Percentiles rank a stretch among this genome's conserved stretches.
phyloP scores from a whole-genome alignment of 2,329 filamentous ascomycete species.

The Aspergillus glaucus region DNA sequence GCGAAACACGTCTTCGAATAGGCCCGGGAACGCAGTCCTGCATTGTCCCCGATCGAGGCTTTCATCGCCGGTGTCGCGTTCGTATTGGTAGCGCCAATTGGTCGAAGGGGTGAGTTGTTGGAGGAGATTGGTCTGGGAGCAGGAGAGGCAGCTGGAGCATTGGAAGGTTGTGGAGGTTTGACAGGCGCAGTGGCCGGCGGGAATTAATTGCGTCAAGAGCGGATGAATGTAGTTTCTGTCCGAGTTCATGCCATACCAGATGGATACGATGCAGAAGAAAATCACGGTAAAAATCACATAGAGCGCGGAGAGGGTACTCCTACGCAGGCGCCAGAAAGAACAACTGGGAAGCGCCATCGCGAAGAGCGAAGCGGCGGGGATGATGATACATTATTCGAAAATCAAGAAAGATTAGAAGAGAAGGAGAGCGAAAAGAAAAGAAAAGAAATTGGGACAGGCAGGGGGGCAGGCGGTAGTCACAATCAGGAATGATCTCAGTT shows the following conservation, averaged over 20 bases:
- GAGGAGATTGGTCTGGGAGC: slow-evolving; percentile 12
- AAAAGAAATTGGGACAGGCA: neutral
- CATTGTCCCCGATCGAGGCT: slow-evolving; percentile 24
- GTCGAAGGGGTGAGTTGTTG: slow-evolving; percentile 7
- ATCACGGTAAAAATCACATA: slow-evolving; percentile 15
- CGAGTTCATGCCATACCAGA: slow-evolving; percentile 33
- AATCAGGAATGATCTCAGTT: neutral
- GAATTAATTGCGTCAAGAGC: slow-evolving; percentile 32
- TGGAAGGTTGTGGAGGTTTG: slow-evolving; percentile 33
- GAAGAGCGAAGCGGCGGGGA: slow-evolving; percentile 1
- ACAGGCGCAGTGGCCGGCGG: slow-evolving; percentile 35
- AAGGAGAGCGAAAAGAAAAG: neutral
- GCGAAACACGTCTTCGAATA: slow-evolving; percentile 31
- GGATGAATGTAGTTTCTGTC: slow-evolving; percentile 32
- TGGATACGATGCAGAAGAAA: slow-evolving; percentile 14
- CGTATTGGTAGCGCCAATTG: slow-evolving; percentile 26
- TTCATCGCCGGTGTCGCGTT: slow-evolving; percentile 27
- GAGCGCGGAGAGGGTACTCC: slow-evolving; percentile 15
- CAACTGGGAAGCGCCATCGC: slow-evolving; percentile 17
- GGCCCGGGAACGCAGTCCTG: slow-evolving; percentile 26
- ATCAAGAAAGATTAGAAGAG: neutral
- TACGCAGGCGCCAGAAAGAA: slow-evolving; percentile 17
- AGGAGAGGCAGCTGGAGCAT: slow-evolving; percentile 30
- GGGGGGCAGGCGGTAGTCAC: slow-evolving; percentile 1
- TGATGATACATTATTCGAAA: slow-evolving; percentile 7